These are phyloP conservation scores for Colletotrichum kahawae DNA, from an alignment of 2,329 filamentous ascomycete genomes.

Conservation along the genomic window DNA sequence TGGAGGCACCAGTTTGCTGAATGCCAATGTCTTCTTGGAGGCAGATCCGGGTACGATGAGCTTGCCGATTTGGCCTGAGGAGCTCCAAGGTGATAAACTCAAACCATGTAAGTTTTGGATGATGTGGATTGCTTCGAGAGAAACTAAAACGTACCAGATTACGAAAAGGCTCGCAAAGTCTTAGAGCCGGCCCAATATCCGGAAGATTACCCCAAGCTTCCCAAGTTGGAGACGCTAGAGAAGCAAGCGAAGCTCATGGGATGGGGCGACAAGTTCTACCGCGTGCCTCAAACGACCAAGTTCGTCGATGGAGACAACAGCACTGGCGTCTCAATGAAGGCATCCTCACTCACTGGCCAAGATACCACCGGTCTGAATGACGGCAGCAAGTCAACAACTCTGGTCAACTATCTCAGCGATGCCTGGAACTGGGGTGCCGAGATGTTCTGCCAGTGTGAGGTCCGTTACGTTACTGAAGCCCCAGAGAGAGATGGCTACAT, in stretches of 20 bases:
- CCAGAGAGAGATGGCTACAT: slow-evolving; percentile 58
- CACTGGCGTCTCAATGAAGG: slow-evolving; percentile 66
- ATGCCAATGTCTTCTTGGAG: slow-evolving; percentile 70
- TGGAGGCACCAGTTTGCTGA: slow-evolving; percentile 70
- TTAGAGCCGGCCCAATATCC: slow-evolving; percentile 66
- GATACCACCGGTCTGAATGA: slow-evolving; percentile 70
- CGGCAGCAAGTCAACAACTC: slow-evolving; percentile 69
- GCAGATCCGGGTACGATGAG: slow-evolving; percentile 59
- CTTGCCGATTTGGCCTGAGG: slow-evolving; percentile 62
- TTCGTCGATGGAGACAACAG: slow-evolving; percentile 66
- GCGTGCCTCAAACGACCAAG: slow-evolving; percentile 65
- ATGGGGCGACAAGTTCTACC: slow-evolving; percentile 56
- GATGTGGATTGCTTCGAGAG: neutral
- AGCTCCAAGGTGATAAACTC: slow-evolving; percentile 52
- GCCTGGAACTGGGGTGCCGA: slow-evolving; percentile 77
- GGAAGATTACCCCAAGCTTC: slow-evolving; percentile 57
- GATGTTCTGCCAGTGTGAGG: slow-evolving; percentile 73
- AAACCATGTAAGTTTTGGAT: slow-evolving; percentile 50
- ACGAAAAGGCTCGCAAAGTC: slow-evolving; percentile 57
- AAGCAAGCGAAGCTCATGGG: slow-evolving; percentile 60
- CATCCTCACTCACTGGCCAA: slow-evolving; percentile 64
- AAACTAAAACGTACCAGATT: slow-evolving; percentile 47
- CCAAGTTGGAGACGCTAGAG: slow-evolving; percentile 62
- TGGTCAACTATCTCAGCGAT: slow-evolving; percentile 71
- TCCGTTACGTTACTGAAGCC: slow-evolving; percentile 64